Evolutionary conservation across 495 filamentous ascomycete genomes (phyloP), one percentile per base, ranked within the genome.

Genomic region (Aspergillus conjunctus): DNA sequence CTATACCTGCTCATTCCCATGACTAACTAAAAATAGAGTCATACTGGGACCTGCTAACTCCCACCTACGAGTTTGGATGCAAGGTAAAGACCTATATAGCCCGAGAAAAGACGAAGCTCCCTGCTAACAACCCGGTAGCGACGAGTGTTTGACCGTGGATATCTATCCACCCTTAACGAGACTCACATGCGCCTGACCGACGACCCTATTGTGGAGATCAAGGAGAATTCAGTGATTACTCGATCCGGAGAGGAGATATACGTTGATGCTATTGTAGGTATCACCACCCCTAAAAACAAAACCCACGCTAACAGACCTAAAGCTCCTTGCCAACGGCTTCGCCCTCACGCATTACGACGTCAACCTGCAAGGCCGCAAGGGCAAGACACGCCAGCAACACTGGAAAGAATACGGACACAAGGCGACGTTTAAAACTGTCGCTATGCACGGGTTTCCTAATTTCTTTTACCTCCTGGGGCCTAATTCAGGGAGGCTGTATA

Each of bases 371-470:
- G 57, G 62, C 14, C 62, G 62, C 4, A 26, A 56, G n/a, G 37
- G 46, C 37, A 52, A 39, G n/a, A 64, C 45, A 5, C 62, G 57
- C 11, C 18, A 52, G 3, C 45, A 60, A 51, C 62, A 64, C 34
- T 64, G 62, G 62, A 9, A 53, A 1, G 22, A 54, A 18, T 60
- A 60, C 37, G 62, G 62, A 17, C 41, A 58, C 46, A 68, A 61
- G 30, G 60, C 54, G 3, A 60, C 66, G 7, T 71, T 60, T 59
- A 66, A 69, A 30, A 52, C 64, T 0, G 56, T 68, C 12, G 69
- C 66, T 1, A 71, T 69, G 64, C 54, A 53, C n/a, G 66, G 58
- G 30, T 71, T 71, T 37, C 69, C 69, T 10, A 69, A 71, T 51
- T 67, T 71, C 56, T 71, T 71, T 37, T 67, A 67, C 49, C 32